Evolutionary conservation across 805 yeast species (phyloP).

Genomic region (Yarrowia keelungensis): DNA sequence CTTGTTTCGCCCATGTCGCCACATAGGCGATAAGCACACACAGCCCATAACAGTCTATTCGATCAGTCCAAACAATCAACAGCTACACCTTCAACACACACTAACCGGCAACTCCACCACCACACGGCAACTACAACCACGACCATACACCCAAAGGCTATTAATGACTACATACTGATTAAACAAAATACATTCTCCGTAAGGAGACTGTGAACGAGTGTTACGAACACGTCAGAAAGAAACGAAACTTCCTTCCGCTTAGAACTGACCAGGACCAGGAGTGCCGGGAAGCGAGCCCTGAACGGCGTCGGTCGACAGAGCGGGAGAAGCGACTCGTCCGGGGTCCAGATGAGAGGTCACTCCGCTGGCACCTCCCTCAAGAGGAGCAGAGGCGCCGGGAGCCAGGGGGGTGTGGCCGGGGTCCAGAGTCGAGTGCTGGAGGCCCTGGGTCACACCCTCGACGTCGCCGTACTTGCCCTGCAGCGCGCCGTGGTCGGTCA

Average conservation of each 20-base stretch:
- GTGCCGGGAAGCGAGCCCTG: slow-evolving; percentile 24
- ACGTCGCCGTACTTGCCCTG: slow-evolving; percentile 33
- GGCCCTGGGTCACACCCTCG: slow-evolving; percentile 17
- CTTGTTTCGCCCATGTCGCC: too few species aligned
- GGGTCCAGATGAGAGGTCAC: not conserved
- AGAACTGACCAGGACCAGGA: slow-evolving; percentile 25
- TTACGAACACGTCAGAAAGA: too few species aligned
- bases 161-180: slow-evolving; percentile 19
- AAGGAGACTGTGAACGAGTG: too few species aligned
- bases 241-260: not conserved
- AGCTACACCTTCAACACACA: not conserved
- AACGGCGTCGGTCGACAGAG: slow-evolving; percentile 16
- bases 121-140: not conserved
- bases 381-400: slow-evolving; percentile 17
- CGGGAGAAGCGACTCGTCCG: slow-evolving; percentile 13
- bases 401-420: slow-evolving; percentile 8
- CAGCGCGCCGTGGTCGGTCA: slow-evolving; percentile 32
- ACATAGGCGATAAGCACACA: too few species aligned
- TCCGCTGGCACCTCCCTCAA: not conserved
- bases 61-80: not conserved
- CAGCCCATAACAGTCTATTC: not conserved
- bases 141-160: not conserved
- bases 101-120: not conserved
- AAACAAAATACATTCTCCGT: too few species aligned
- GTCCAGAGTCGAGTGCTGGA: slow-evolving; percentile 10